These are phyloP conservation scores for Lichtheimia hyalospora DNA, from an alignment of 371 early-diverging fungal species.

Conservation along the genomic window DNA sequence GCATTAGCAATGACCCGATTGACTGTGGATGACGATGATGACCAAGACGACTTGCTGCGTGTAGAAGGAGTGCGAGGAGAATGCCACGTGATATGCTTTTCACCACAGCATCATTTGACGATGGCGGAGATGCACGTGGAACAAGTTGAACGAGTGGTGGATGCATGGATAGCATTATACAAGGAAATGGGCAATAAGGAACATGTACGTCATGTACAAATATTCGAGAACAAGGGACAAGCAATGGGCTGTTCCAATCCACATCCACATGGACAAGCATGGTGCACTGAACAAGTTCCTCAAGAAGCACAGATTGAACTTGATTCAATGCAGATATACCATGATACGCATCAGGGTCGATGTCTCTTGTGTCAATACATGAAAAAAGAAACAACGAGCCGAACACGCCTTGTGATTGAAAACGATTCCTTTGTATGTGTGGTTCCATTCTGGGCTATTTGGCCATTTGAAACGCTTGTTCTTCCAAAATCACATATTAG, in stretches of 20 bases:
- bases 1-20: not conserved
- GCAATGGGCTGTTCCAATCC: constrained; percentile 96
- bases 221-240: constrained; percentile 96
- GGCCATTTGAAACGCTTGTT: constrained; percentile 94
- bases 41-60: constrained; percentile 45
- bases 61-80: constrained; percentile 79
- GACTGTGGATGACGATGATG: not conserved
- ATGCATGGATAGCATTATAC: constrained; percentile 70
- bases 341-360: constrained; percentile 32
- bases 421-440: constrained; percentile 80
- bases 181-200: constrained; percentile 41
- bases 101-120: constrained; percentile 85
- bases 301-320: constrained; percentile 77
- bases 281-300: constrained; percentile 86
- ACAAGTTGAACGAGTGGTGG: constrained; percentile 68
- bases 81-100: constrained; percentile 90
- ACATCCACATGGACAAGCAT: constrained; percentile 91
- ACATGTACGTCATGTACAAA: constrained; percentile 73
- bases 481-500: constrained; percentile 70
- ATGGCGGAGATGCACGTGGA: constrained; percentile 78
- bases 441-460: constrained; percentile 94
- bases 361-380: constrained; percentile 86
- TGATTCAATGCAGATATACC: constrained; percentile 54
- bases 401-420: constrained; percentile 73
- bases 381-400: constrained; percentile 55